These are phyloP conservation scores for Puccinia horiana DNA, from an alignment of 1,284 basidiomycete genomes.

Conservation along the genomic window DNA sequence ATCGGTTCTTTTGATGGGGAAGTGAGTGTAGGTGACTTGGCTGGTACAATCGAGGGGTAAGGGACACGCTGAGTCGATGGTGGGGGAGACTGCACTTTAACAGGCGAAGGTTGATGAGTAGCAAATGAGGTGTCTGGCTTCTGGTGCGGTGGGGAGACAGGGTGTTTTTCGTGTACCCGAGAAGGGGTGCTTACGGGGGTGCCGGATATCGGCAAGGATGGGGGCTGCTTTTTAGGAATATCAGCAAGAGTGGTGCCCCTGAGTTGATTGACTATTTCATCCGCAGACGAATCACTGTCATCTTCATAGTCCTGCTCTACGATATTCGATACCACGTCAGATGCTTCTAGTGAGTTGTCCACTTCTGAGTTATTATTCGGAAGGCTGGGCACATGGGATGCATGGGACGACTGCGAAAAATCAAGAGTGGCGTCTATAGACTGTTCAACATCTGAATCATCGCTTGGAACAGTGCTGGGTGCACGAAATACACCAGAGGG, in stretches of 20 bases:
- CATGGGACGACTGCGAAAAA: neutral
- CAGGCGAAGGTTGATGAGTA: neutral
- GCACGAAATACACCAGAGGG: neutral
- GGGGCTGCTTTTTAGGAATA: neutral
- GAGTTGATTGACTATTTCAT: conserved; percentile 40
- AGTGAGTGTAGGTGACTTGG: neutral
- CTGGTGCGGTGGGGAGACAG: neutral
- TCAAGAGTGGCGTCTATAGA: neutral
- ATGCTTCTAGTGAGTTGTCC: neutral
- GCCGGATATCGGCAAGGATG: neutral
- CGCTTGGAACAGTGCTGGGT: neutral
- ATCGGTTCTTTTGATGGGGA: neutral
- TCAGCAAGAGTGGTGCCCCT: conserved; percentile 15
- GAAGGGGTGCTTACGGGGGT: neutral
- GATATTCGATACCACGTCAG: neutral
- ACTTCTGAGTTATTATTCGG: neutral
- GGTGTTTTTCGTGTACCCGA: neutral
- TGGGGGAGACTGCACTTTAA: neutral
- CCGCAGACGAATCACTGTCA: conserved; percentile 18
- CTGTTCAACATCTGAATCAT: neutral
- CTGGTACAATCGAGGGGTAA: neutral
- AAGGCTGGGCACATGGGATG: neutral
- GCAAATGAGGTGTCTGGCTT: neutral
- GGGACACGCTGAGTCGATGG: neutral
- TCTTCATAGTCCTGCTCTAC: neutral